Evolutionary conservation across 768 basidiomycete species (phyloP), one percentile per base, ranked within the genome.

Genomic region (Suillus subaureus): DNA sequence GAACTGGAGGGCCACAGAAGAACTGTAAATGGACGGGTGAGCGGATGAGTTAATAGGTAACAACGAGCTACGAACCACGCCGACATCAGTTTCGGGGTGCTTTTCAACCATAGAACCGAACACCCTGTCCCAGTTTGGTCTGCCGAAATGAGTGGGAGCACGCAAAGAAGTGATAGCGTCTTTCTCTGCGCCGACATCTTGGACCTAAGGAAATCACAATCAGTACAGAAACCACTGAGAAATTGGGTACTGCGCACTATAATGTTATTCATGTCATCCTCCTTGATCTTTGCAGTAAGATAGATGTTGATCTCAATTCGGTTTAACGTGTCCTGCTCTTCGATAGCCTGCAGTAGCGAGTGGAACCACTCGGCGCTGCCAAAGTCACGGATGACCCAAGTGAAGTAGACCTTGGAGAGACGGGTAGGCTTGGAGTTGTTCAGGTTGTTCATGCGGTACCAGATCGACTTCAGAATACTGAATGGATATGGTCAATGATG

Each of bases 371-470:
- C 93, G 6, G 93, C 92, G 45, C 85, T 85, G 67, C 91, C 92
- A 72, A 94, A 95, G 77, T 96, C 94, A 70, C 93, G 91, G 74
- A 97, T 97, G 72, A 96, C 94, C 95, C 94, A 96, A 18, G 92
- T 93, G 75, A 96, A 94, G 82, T 94, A 94, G 57, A 93, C 89
- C 80, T 98, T 97, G 60, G 91, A 92, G 47, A 97, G 85, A 57
- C 93, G 85, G 1, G 95, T 96, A 16, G 87, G 86, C 76, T 88
- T 89, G 28, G 85, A 85, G 68, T 82, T 79, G 72, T 90, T 86
- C 72, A 94, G 84, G 79, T 90, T 90, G 80, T 96, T 97, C 91
- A 96, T 91, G 64, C 94, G 91, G 80, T 97, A 98, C 95, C 95
- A 96, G 72, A 96, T 93, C 16, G 91, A 90, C 77, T 96, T 94